Percentiles rank a stretch among this genome's conserved stretches.
Evolutionary conservation across 805 yeast species (phyloP).

Genomic region (Spencermartinsiella europaea): DNA sequence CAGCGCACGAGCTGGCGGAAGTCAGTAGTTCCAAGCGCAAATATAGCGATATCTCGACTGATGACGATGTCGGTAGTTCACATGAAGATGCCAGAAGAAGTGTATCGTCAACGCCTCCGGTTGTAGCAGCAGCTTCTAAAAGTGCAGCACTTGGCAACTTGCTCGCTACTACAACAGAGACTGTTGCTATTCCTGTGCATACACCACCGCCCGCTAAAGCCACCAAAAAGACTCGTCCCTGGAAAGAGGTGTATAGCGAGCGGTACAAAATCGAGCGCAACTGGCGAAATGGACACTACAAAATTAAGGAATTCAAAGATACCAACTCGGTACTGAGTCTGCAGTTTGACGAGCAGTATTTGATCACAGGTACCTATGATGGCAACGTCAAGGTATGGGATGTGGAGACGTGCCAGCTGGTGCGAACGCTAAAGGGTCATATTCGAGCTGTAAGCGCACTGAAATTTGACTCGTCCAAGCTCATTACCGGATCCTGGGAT

Average conservation of each 20-base stretch:
- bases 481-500: constrained; percentile 90
- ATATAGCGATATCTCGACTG: constrained; percentile 1
- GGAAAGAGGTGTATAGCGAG: constrained; percentile 94
- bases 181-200: not conserved
- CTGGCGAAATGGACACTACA: constrained; percentile 83
- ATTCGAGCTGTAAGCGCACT: constrained; percentile 79
- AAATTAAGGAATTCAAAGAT: constrained; percentile 61
- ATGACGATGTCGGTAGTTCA: not conserved
- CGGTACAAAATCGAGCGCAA: constrained; percentile 86
- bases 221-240: constrained; percentile 59
- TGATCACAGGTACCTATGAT: constrained; percentile 92
- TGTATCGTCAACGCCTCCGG: not conserved
- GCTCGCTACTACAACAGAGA: not conserved
- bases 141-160: not conserved
- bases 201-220: not conserved
- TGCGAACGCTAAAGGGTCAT: constrained; percentile 83
- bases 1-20: not conserved
- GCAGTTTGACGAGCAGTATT: constrained; percentile 71
- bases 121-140: not conserved
- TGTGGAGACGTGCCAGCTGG: constrained; percentile 66
- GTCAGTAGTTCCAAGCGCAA: not conserved
- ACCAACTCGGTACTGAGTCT: constrained; percentile 84
- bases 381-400: constrained; percentile 93
- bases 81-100: not conserved
- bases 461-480: constrained; percentile 80